Percentiles rank a stretch among this genome's conserved stretches.
Evolutionary conservation across 75 land plant species (phyloP).

Genomic region (Isoetes taiwanensis): DNA sequence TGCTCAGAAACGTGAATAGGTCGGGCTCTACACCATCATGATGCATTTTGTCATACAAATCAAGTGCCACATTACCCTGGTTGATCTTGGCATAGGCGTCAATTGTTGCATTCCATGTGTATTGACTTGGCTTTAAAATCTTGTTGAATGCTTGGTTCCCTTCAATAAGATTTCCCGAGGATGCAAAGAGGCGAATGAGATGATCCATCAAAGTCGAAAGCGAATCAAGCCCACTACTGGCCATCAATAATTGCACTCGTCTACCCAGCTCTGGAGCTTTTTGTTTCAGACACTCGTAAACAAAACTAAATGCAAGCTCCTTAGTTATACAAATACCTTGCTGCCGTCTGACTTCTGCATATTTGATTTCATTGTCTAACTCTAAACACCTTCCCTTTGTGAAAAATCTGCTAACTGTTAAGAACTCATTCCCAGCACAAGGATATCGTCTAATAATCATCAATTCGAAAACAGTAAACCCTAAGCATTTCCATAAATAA

Average conservation of each 20-base stretch:
- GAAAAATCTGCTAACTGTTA: too few relatives aligned
- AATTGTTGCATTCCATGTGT: background rate
- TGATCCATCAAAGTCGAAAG: constrained; percentile 4
- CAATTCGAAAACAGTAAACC: too few relatives aligned
- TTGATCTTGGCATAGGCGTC: background rate
- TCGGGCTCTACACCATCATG: constrained; percentile 29
- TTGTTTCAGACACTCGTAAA: background rate
- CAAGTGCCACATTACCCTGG: constrained; percentile 12
- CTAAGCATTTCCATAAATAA: too few relatives aligned
- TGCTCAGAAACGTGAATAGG: constrained; percentile 34
- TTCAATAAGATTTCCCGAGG: background rate
- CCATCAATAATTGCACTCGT: background rate
- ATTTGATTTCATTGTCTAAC: too few relatives aligned
- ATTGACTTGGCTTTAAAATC: too few relatives aligned
- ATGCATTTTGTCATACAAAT: constrained; percentile 25
- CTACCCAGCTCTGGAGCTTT: background rate
- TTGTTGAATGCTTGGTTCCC: background rate
- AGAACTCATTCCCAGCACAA: too few relatives aligned
- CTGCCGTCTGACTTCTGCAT: too few relatives aligned
- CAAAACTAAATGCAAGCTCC: background rate
- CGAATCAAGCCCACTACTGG: constrained; percentile 3
- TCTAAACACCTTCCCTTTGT: too few relatives aligned
- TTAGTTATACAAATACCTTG: background rate
- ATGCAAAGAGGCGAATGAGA: background rate
- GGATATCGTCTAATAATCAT: too few relatives aligned